Evolutionary conservation across 805 yeast species (phyloP).

Genomic region (Schwanniomyces polymorphus): DNA sequence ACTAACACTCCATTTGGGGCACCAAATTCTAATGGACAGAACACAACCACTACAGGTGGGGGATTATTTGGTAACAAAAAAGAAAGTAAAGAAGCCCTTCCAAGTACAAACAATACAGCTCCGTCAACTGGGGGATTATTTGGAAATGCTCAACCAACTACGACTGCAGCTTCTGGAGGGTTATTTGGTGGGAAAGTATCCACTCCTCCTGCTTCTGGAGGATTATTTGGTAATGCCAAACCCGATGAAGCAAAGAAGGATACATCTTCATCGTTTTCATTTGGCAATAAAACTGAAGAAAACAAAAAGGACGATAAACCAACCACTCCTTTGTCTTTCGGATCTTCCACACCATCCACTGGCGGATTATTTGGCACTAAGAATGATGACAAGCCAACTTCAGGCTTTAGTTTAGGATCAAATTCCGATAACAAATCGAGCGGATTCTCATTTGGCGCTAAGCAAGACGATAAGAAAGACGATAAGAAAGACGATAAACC

Average conservation of each 20-base stretch:
- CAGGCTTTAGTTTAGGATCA: not conserved
- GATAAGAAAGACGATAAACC: conserved; percentile 6
- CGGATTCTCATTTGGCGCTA: conserved; percentile 10
- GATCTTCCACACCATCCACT: conserved; percentile 3
- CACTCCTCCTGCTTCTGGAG: conserved; percentile 9
- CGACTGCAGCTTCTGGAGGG: conserved; percentile 12
- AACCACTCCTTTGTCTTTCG: conserved; percentile 7
- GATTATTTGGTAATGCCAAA: conserved; percentile 14
- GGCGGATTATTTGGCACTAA: conserved; percentile 15
- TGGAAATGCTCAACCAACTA: not conserved
- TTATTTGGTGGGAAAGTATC: conserved; percentile 13
- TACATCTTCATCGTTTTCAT: conserved; percentile 11
- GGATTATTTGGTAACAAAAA: conserved; percentile 11
- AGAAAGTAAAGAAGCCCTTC: conserved; percentile 1
- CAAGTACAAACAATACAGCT: not conserved
- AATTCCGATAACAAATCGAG: too few relatives aligned
- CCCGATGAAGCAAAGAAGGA: conserved; percentile 1
- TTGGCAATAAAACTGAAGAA: conserved; percentile 5
- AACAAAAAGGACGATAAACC: conserved; percentile 12
- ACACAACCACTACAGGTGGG: conserved; percentile 4
- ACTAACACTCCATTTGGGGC: not conserved
- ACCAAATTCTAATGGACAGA: not conserved
- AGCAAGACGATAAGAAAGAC: conserved; percentile 6
- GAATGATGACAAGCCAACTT: conserved; percentile 8
- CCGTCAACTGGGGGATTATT: not conserved